Evolutionary conservation across 306 rosid genomes (phyloP).

Genomic region (Acacia acuminata): DNA sequence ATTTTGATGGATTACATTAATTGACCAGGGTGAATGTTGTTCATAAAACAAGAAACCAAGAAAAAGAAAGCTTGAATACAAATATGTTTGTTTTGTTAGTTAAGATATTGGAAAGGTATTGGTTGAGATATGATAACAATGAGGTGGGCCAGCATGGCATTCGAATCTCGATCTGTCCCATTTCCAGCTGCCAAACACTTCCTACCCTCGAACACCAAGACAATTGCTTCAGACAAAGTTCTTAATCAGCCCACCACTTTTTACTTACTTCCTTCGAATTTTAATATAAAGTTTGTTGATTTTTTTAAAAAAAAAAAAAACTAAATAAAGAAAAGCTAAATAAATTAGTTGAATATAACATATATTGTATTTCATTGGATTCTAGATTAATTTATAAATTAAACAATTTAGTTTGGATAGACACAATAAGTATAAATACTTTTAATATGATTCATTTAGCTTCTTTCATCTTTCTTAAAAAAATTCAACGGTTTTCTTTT

Average conservation of each 20-base stretch:
- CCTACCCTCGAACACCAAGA: slow-evolving; percentile 20
- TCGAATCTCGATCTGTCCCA: slow-evolving; percentile 18
- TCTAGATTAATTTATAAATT: no score
- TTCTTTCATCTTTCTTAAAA: no score
- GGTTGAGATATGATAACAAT: slow-evolving; percentile 13
- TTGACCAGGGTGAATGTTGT: background rate
- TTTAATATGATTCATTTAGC: no score
- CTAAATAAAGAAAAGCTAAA: no score
- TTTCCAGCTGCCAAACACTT: slow-evolving; percentile 19
- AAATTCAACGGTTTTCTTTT: no score
- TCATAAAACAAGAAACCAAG: background rate
- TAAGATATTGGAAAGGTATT: background rate
- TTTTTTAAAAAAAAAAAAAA: no score
- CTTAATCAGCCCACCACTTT: background rate
- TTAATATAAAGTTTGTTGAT: no score
- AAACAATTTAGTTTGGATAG: no score
- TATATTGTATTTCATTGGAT: no score
- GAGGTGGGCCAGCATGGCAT: slow-evolving; percentile 6
- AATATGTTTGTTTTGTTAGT: background rate
- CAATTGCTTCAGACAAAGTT: slow-evolving; percentile 34
- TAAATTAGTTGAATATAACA: no score
- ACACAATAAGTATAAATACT: no score
- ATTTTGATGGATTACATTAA: background rate
- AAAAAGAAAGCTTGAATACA: background rate
- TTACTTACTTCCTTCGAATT: no score